Percentiles rank a stretch among this genome's conserved stretches.
Evolutionary conservation across 2,329 filamentous ascomycete genomes (phyloP).

Genomic region (Diaporthe amygdali): DNA sequence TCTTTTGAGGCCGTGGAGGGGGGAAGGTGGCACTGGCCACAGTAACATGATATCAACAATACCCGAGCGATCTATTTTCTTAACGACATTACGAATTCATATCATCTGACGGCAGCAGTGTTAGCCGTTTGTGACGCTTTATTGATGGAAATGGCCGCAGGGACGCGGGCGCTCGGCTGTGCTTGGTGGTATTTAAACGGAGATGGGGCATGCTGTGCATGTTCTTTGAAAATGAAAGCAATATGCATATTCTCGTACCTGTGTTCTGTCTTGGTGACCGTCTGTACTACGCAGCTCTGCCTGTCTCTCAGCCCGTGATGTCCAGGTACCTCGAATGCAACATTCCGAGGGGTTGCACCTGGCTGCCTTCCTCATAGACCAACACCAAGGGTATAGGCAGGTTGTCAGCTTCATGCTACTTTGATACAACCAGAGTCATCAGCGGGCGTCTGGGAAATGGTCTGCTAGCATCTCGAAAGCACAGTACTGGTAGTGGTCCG

Average conservation of each 20-base stretch:
- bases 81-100: slow-evolving; percentile 8
- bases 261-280: background rate
- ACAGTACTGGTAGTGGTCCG: background rate
- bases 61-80: slow-evolving; percentile 15
- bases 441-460: background rate
- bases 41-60: slow-evolving; percentile 15
- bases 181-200: background rate
- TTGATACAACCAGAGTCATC: background rate
- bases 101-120: background rate
- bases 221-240: background rate
- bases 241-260: background rate
- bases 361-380: background rate
- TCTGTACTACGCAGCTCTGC: background rate
- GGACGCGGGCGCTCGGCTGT: background rate
- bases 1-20: background rate
- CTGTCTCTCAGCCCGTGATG: background rate
- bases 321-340: too few species aligned
- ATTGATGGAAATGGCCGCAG: background rate
- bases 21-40: background rate
- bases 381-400: background rate
- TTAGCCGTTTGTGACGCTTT: background rate
- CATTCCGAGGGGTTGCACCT: too few species aligned
- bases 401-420: background rate
- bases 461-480: background rate
- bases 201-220: background rate